Percentiles rank a stretch among this genome's conserved stretches.
These are phyloP conservation scores for Metschnikowia lachancei DNA, from an alignment of 805 yeast genomes.

Conservation along the genomic window DNA sequence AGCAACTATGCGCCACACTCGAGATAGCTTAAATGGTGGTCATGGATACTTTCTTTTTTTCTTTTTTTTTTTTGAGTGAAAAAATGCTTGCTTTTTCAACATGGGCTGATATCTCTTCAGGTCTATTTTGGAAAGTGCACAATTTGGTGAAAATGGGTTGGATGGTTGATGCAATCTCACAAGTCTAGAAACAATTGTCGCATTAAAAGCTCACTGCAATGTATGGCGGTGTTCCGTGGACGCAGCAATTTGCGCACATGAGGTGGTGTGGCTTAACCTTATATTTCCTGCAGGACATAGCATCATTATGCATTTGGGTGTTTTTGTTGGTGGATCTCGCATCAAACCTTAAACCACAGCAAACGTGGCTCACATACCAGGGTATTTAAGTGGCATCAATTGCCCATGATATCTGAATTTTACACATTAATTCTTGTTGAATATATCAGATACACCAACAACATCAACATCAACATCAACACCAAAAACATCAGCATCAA, in stretches of 20 bases:
- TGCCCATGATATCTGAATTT: background rate
- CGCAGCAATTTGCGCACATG: no score
- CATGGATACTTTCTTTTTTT: background rate
- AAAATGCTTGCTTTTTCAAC: background rate
- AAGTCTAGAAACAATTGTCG: no score
- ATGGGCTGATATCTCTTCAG: no score
- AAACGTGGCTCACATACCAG: background rate
- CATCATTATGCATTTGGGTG: slow-evolving; percentile 1
- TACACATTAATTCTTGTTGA: no score
- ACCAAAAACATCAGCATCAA: background rate
- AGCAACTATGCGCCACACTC: background rate
- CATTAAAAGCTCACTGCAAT: no score
- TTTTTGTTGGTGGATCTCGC: background rate
- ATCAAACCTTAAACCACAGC: background rate
- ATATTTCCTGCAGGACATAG: background rate
- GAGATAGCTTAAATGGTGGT: no score
- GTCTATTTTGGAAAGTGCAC: no score
- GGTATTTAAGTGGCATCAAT: background rate
- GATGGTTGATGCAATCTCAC: no score
- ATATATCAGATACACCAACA: background rate
- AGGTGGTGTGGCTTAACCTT: background rate
- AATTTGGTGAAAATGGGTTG: no score
- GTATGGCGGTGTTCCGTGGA: background rate
- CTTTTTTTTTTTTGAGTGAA: background rate
- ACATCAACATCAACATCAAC: no score